A percentile compares a stretch with the other conserved stretches of the same genome.
Evolutionary conservation across 495 filamentous ascomycete genomes (phyloP).

Genomic region (Neurospora tetrasperma): DNA sequence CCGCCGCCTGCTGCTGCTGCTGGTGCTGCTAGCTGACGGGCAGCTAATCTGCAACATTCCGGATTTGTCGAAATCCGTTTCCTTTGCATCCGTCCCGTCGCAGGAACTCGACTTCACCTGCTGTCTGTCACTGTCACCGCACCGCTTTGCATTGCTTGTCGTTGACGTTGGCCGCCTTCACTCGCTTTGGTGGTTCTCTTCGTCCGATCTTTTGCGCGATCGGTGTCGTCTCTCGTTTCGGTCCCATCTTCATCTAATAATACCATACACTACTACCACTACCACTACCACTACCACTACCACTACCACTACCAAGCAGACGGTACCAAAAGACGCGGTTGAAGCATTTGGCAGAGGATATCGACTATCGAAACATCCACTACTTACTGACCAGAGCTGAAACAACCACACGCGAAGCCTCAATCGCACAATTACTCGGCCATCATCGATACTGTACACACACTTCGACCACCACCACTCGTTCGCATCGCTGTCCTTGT

Average conservation of each 20-base stretch:
- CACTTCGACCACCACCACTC: constrained; percentile 6
- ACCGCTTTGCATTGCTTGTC: constrained; percentile 4
- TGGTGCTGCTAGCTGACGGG: background rate
- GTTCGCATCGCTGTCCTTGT: constrained; percentile 3
- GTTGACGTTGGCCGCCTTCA: constrained; percentile 26
- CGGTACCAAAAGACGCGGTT: background rate
- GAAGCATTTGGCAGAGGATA: background rate
- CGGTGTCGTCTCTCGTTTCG: background rate
- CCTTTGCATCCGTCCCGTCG: background rate
- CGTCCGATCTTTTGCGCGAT: constrained; percentile 24
- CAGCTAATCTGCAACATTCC: background rate
- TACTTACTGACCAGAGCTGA: background rate
- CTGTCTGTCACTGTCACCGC: background rate
- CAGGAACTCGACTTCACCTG: background rate
- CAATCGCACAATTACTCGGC: background rate
- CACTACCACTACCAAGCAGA: background rate
- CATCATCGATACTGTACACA: background rate
- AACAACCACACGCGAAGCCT: background rate
- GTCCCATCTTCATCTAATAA: constrained; percentile 1
- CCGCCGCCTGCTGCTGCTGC: background rate
- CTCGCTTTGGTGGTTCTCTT: constrained; percentile 40
- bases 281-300: background rate
- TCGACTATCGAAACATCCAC: background rate
- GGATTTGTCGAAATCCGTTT: background rate
- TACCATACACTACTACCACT: background rate